These are phyloP conservation scores for Nicotiana attenuata DNA, from an alignment of 257 asterid species.

Conservation along the genomic window DNA sequence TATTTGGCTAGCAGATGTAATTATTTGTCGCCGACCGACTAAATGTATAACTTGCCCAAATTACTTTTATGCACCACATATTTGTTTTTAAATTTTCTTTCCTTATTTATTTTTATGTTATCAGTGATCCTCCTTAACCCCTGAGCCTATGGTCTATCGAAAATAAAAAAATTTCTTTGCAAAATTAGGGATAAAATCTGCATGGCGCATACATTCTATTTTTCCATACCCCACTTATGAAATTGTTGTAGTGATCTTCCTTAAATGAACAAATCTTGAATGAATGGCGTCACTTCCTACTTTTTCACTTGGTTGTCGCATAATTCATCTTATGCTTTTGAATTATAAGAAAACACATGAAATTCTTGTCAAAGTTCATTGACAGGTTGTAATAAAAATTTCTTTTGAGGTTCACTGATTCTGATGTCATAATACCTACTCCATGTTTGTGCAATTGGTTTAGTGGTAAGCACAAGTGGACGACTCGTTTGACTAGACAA, in stretches of 20 bases:
- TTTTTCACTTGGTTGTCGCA: not conserved
- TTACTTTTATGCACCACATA: too few relatives aligned
- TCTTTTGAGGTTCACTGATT: not conserved
- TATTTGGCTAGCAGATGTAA: too few relatives aligned
- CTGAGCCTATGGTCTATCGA: too few relatives aligned
- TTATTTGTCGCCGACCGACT: too few relatives aligned
- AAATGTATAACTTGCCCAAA: too few relatives aligned
- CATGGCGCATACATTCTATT: too few relatives aligned
- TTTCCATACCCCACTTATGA: too few relatives aligned
- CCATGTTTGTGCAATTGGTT: not conserved
- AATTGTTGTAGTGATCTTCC: not conserved
- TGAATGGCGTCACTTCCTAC: not conserved
- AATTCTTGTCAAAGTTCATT: not conserved
- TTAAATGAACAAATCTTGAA: not conserved
- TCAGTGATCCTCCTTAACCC: not conserved
- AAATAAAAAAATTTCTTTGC: too few relatives aligned
- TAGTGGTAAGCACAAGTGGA: not conserved
- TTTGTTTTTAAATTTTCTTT: not conserved
- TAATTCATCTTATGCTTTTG: not conserved
- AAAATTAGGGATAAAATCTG: too few relatives aligned
- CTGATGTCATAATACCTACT: not conserved
- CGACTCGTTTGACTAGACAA: conserved; percentile 9
- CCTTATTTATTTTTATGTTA: not conserved
- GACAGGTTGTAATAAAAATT: not conserved
- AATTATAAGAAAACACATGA: not conserved